A percentile compares a stretch with the other conserved stretches of the same genome.
phyloP scores from a whole-genome alignment of 1,284 basidiomycete species.

The Melampsora allii-populina region DNA sequence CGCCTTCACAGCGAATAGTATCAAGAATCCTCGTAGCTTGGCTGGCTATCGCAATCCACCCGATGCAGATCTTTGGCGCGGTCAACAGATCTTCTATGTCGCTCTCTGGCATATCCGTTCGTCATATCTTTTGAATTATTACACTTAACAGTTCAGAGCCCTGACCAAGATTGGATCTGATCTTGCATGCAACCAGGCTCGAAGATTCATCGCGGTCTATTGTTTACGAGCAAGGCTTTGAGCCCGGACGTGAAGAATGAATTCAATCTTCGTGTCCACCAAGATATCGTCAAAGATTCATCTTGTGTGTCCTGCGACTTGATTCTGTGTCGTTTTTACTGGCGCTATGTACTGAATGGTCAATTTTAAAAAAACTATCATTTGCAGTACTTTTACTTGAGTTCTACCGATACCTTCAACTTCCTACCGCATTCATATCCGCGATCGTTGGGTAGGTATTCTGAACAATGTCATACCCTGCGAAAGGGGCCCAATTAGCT shows the following conservation, averaged over 20 bases:
- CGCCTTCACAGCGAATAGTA: not conserved
- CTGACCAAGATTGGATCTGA: not conserved
- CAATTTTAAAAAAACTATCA: not conserved
- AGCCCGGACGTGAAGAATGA: not conserved
- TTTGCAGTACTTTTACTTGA: constrained; percentile 18
- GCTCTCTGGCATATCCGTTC: constrained; percentile 35
- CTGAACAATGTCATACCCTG: not conserved
- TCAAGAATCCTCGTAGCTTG: constrained; percentile 7
- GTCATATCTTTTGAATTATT: not conserved
- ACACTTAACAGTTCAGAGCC: too few relatives aligned
- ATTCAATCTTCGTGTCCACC: constrained; percentile 36
- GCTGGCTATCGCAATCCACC: constrained; percentile 1
- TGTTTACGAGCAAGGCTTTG: constrained; percentile 16
- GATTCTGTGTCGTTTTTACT: not conserved
- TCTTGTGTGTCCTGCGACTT: constrained; percentile 4
- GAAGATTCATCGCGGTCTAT: constrained; percentile 37
- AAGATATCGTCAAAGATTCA: constrained; percentile 19
- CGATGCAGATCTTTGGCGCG: constrained; percentile 22
- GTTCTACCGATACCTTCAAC: constrained; percentile 33
- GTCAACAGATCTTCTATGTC: constrained; percentile 42
- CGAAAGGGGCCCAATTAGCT: not conserved
- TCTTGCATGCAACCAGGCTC: constrained; percentile 6
- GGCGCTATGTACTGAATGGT: not conserved
- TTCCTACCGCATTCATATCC: constrained; percentile 41
- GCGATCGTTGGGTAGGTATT: constrained; percentile 31